Percentiles rank a stretch among this genome's conserved stretches.
Evolutionary conservation across 331 rosid genomes (phyloP).

Genomic region (Pyracantha coccinea): DNA sequence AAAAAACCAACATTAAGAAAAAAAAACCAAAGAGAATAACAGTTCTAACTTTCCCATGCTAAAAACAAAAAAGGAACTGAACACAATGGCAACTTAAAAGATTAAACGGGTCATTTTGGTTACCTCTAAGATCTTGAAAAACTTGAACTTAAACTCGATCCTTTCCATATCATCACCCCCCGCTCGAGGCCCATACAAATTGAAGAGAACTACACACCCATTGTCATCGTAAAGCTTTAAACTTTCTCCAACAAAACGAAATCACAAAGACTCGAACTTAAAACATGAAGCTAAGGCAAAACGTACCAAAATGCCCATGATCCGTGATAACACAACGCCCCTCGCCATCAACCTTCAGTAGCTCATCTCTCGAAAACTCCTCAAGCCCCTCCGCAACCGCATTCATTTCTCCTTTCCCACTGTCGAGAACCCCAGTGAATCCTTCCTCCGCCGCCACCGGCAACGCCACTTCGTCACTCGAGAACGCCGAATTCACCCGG

Average conservation of each 20-base stretch:
- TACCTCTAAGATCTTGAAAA: constrained; percentile 78
- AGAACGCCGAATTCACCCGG: constrained; percentile 81
- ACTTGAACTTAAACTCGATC: constrained; percentile 60
- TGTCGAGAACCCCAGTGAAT: constrained; percentile 54
- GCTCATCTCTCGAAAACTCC: constrained; percentile 63
- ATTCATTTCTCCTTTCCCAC: constrained; percentile 27
- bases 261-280: not conserved
- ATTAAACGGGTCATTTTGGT: not conserved
- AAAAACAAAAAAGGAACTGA: not conserved
- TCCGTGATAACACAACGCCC: constrained; percentile 90
- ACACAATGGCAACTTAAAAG: not conserved
- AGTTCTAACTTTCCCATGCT: not conserved
- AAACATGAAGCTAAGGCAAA: not conserved
- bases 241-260: not conserved
- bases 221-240: not conserved
- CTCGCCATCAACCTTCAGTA: constrained; percentile 67
- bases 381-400: constrained; percentile 35
- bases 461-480: constrained; percentile 60
- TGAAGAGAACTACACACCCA: constrained; percentile 63
- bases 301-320: constrained; percentile 80
- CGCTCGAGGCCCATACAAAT: constrained; percentile 91
- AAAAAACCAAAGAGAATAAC: not conserved
- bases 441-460: constrained; percentile 86
- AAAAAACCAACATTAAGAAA: constrained; percentile 23
- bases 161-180: constrained; percentile 68